Evolutionary conservation across 2,329 filamentous ascomycete species (phyloP), one percentile per base, ranked within the genome.

Genomic region (Aspergillus sp.): DNA sequence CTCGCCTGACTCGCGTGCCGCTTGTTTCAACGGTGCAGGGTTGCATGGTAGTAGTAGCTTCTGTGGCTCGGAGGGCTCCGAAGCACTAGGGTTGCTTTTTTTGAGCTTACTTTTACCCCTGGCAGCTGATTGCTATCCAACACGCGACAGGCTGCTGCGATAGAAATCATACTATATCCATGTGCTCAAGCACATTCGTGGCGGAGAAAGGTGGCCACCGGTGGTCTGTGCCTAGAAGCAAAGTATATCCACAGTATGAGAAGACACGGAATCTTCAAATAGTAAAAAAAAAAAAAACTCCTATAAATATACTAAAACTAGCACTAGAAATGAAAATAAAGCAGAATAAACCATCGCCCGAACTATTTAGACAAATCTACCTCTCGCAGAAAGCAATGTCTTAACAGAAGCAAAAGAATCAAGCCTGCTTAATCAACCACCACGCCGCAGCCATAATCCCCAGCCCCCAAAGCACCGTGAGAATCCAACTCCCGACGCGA

Each of bases 401-500:
- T 5, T 13, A 41, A 3, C 3, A 15, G 9, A 13, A 41, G 34
- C 3, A 6, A 13, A 38, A 8, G 11, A 41, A 19, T 49, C 53
- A 63, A 38, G 59, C 47, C 45, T 63, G 51, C 56, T 65, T 65
- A 15, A 64, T 56, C 56, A 65, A 53, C 64, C 64, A 65, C 30
- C 61, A 63, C 23, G 57, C 58, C 22, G 58, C 61, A 9, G 58
- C 64, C 13, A 63, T 19, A 53, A 64, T 61, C 1, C 54, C 56
- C 4, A 15, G 4, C 7, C 54, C 56, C 59, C 62, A 55, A 19
- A 64, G 48, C 4, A 58, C 54, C 9, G 72, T 74, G 57, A 74
- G 47, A 54, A 73, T 67, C 43, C 63, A 70, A 9, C 70, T 70
- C 4, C 72, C 73, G 23, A 66, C 72, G 25, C 65, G 68, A 54